phyloP scores from a whole-genome alignment of 306 rosid genomes.

The Prunus dulcis region DNA sequence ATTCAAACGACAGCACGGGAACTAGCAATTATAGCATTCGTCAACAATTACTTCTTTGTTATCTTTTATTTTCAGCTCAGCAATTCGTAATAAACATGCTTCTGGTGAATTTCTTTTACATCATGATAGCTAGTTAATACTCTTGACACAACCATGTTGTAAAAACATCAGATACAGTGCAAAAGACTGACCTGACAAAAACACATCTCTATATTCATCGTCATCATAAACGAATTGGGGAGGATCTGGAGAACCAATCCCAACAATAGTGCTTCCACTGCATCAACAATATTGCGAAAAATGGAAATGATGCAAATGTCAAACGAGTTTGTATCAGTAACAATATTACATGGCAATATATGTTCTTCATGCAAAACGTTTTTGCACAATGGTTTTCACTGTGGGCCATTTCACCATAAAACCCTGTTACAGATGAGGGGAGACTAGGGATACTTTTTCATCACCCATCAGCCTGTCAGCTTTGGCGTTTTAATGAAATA shows the following conservation, averaged over 20 bases:
- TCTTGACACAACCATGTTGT: neutral
- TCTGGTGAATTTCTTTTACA: neutral
- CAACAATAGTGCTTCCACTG: constrained; percentile 99
- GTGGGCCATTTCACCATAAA: neutral
- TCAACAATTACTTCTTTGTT: neutral
- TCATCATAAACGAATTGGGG: constrained; percentile 86
- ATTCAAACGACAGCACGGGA: neutral
- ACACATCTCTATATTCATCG: constrained; percentile 69
- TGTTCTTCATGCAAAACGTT: neutral
- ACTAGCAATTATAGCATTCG: neutral
- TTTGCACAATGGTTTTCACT: neutral
- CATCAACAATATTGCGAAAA: constrained; percentile 36
- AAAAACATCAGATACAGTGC: neutral
- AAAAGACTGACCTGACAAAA: constrained; percentile 70
- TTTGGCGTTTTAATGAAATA: neutral
- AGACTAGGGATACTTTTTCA: neutral
- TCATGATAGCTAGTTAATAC: neutral
- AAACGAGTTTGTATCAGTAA: neutral
- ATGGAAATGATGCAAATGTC: neutral
- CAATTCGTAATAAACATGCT: neutral
- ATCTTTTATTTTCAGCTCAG: neutral
- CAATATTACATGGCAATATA: neutral
- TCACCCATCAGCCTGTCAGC: neutral
- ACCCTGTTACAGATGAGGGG: neutral
- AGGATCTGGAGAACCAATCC: constrained; percentile 95